Percentiles rank a stretch among this genome's conserved stretches.
Evolutionary conservation across 768 basidiomycete species (phyloP).

Genomic region (Gyrodon lividus): DNA sequence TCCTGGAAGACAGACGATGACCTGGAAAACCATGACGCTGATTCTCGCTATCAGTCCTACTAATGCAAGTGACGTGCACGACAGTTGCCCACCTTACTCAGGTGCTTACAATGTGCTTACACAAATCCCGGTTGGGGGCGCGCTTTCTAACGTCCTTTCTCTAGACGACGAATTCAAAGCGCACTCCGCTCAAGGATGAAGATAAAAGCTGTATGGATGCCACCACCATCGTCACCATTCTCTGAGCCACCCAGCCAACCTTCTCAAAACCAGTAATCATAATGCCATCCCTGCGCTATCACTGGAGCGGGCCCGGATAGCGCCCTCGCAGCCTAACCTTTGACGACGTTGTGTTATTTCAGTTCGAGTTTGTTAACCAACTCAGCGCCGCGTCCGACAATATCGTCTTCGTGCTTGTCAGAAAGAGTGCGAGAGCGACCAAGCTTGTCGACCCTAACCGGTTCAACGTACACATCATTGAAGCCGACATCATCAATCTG

Average conservation of each 20-base stretch:
- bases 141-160: not conserved
- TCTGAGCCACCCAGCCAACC: not conserved
- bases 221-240: not conserved
- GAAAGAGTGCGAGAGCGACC: slow-evolving; percentile 18
- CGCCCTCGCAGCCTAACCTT: not conserved
- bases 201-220: not conserved
- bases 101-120: not conserved
- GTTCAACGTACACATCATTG: slow-evolving; percentile 34
- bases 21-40: too few relatives aligned
- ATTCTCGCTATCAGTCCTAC: too few relatives aligned
- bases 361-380: slow-evolving; percentile 27
- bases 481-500: slow-evolving; percentile 37
- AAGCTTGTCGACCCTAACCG: slow-evolving; percentile 11
- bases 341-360: slow-evolving; percentile 1
- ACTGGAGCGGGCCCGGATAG: slow-evolving; percentile 22
- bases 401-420: slow-evolving; percentile 29
- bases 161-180: not conserved
- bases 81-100: not conserved
- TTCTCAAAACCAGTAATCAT: not conserved
- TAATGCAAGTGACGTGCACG: not conserved
- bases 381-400: slow-evolving; percentile 16
- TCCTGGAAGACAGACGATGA: too few relatives aligned
- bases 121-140: not conserved
- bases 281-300: slow-evolving; percentile 22
- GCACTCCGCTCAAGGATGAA: not conserved